These are phyloP conservation scores for Termitomyces sp. DNA, from an alignment of 768 basidiomycete species.

Conservation along the genomic window DNA sequence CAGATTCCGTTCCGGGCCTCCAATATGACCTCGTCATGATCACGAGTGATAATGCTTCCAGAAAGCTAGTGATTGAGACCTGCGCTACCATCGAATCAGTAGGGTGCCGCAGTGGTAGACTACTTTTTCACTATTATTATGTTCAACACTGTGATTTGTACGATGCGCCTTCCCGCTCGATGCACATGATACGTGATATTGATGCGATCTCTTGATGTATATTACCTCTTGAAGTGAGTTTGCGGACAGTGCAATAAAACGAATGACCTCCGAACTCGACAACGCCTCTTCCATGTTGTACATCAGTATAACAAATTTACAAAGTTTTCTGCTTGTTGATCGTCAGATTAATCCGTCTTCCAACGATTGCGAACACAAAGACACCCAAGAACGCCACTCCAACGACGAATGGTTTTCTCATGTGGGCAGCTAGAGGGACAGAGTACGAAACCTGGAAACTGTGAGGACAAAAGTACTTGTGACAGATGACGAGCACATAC, in stretches of 20 bases:
- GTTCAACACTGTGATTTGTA: no score
- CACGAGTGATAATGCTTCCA: no score
- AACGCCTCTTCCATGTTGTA: constrained; percentile 6
- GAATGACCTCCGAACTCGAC: background rate
- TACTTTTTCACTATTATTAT: no score
- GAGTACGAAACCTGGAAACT: constrained; percentile 74
- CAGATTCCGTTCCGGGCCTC: no score
- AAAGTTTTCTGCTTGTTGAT: constrained; percentile 38
- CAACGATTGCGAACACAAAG: constrained; percentile 46
- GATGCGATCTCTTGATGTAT: no score
- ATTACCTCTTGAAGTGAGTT: no score
- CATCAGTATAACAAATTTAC: constrained; percentile 14
- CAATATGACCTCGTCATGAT: no score
- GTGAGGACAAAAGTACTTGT: background rate
- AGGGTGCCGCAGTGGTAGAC: no score
- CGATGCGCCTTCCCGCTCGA: no score
- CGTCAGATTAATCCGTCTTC: constrained; percentile 41
- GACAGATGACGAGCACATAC: constrained; percentile 42
- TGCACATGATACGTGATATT: no score
- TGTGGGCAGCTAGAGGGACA: constrained; percentile 71
- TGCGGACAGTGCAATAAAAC: background rate
- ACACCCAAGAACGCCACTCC: constrained; percentile 62
- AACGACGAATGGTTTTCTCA: constrained; percentile 83
- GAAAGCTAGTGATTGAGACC: no score
- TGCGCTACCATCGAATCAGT: no score